Evolutionary conservation across 164 flowering plant species (phyloP), one percentile per base, ranked within the genome.

Genomic region (Protea cynaroides): DNA sequence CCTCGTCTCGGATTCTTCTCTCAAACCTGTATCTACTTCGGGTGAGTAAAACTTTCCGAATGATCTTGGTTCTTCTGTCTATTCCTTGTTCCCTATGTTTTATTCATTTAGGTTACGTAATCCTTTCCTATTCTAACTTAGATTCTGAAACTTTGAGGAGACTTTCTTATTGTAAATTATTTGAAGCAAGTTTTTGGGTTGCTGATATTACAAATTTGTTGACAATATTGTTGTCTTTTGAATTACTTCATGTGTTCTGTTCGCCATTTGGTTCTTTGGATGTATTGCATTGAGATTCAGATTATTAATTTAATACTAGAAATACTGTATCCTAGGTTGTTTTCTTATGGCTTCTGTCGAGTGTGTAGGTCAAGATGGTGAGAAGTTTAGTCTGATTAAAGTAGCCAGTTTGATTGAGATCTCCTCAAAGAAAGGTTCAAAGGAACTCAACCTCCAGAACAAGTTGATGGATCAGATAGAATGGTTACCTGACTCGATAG

Each of bases 401-500:
- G 80, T 92, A 37, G 96, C 92, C 22, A 82, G 89, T 72, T 74
- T 87, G 65, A 87, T 92, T 67, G 96, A 88, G 75, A 82, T 75
- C 21, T 83, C 87, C 18, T 75, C 81, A 0, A 92, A 85, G 81
- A 92, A 87, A 66, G 96, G 91, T 2, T 75, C 80, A 14, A 72
- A 59, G 44, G 88, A 81, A 24, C 86, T 92, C 14, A 69, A 78
- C 74, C 85, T 92, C 15, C 82, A 76, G 53, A 73, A 69, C 66
- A 92, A 85, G 75, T 75, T 92, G 75, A 68, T 79, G 74, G 92
- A 86, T 63, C 84, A 84, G 61, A 62, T 89, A 40, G 89, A 85
- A 19, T 88, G 89, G 90, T 72, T 92, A 7, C 98, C 98, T 18
- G 98, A 87, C 34, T 86, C 98, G 1, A 74, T 92, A 14, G 91